phyloP scores from a whole-genome alignment of 2,329 filamentous ascomycete species.

The Sarocladium oryzae region DNA sequence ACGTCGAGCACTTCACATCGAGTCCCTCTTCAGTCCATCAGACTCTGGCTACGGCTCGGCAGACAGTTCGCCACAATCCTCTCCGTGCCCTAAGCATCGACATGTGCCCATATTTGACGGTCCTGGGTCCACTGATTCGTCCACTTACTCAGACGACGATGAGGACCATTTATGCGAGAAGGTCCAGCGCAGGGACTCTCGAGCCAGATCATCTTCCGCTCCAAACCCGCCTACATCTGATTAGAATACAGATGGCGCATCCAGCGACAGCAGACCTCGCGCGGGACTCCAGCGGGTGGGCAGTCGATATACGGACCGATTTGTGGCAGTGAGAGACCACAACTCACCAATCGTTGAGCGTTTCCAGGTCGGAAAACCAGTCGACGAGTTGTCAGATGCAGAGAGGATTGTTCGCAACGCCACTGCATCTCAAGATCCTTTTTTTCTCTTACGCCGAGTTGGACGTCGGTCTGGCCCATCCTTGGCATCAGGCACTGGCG shows the following conservation, averaged over 20 bases:
- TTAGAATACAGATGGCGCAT: slow-evolving; percentile 6
- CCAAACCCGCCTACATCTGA: not conserved
- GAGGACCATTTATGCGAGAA: not conserved
- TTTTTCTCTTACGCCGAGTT: slow-evolving; percentile 23
- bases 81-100: not conserved
- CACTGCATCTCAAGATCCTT: slow-evolving; percentile 35
- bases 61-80: slow-evolving; percentile 8
- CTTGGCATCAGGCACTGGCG: not conserved
- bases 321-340: slow-evolving; percentile 38
- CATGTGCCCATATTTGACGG: not conserved
- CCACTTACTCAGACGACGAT: not conserved
- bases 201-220: slow-evolving; percentile 4
- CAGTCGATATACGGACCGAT: slow-evolving; percentile 34
- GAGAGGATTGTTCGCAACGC: slow-evolving; percentile 41
- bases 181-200: not conserved
- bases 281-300: slow-evolving; percentile 9
- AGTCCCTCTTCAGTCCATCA: slow-evolving; percentile 3
- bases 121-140: not conserved
- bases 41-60: slow-evolving; percentile 15
- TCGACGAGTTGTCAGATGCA: slow-evolving; percentile 32
- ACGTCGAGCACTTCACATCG: not conserved
- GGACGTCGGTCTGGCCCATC: not conserved
- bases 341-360: slow-evolving; percentile 32
- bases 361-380: slow-evolving; percentile 38
- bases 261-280: not conserved